Evolutionary conservation across 2,329 filamentous ascomycete genomes (phyloP).

Genomic region (Ophiocordyceps robertsii): DNA sequence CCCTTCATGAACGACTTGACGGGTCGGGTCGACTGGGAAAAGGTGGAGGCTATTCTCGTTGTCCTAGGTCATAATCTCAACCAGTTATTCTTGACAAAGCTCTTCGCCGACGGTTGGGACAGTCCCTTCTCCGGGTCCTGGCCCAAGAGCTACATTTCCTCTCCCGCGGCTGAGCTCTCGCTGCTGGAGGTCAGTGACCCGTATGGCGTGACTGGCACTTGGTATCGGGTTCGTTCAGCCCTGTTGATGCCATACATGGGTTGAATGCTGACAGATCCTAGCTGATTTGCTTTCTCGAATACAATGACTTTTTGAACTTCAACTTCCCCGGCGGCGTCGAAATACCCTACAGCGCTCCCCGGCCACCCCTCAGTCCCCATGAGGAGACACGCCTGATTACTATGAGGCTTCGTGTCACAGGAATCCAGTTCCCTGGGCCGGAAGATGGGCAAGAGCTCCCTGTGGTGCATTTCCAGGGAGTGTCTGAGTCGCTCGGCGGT

Average conservation of each 20-base stretch:
- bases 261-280: conserved; percentile 4
- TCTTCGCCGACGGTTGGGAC: conserved; percentile 40
- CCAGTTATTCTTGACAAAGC: conserved; percentile 29
- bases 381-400: conserved; percentile 60
- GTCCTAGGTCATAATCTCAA: conserved; percentile 51
- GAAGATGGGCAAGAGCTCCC: conserved; percentile 45
- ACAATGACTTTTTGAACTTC: conserved; percentile 57
- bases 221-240: conserved; percentile 43
- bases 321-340: conserved; percentile 45
- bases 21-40: conserved; percentile 62
- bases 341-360: conserved; percentile 27
- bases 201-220: conserved; percentile 57
- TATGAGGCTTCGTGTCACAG: conserved; percentile 51
- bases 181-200: conserved; percentile 47
- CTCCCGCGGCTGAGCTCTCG: conserved; percentile 18
- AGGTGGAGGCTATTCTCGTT: conserved; percentile 61
- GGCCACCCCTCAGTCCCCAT: conserved; percentile 41
- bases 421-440: conserved; percentile 43
- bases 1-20: conserved; percentile 54
- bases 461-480: conserved; percentile 55
- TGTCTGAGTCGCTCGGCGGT: conserved; percentile 47
- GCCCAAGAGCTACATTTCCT: conserved; percentile 31
- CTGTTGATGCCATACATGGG: neutral
- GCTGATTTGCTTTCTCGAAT: conserved; percentile 45
- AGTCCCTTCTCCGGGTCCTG: conserved; percentile 42